These are phyloP conservation scores for Polygonum aviculare DNA, from an alignment of 148 eudicot genomes.

Conservation along the genomic window DNA sequence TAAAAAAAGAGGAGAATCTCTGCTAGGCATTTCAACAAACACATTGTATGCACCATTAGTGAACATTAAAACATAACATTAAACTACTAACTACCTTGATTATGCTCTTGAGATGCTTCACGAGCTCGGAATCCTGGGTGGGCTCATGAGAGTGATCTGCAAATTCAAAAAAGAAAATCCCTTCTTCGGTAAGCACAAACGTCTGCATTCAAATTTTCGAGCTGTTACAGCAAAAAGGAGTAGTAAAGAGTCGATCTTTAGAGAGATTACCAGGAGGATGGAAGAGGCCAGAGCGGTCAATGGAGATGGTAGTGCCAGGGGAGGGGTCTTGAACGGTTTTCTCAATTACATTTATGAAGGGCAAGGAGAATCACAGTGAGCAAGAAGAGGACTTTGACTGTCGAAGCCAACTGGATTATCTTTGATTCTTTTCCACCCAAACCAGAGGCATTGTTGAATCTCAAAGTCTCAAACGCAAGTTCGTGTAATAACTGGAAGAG, in stretches of 20 bases:
- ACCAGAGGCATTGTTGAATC: too few relatives aligned
- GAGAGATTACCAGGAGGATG: slow-evolving; percentile 44
- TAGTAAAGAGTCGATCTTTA: neutral
- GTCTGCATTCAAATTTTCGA: neutral
- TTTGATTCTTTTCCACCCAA: neutral
- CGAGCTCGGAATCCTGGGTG: slow-evolving; percentile 74
- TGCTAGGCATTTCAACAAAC: slow-evolving; percentile 8
- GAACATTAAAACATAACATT: neutral
- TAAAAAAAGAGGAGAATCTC: neutral
- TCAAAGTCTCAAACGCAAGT: too few relatives aligned
- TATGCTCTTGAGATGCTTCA: slow-evolving; percentile 77
- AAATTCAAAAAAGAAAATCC: neutral
- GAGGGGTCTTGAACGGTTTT: slow-evolving; percentile 20
- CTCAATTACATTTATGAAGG: too few relatives aligned
- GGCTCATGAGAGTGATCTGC: slow-evolving; percentile 82
- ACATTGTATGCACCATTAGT: neutral
- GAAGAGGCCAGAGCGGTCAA: slow-evolving; percentile 72
- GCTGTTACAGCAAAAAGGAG: neutral
- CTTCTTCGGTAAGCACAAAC: neutral
- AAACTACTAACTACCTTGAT: slow-evolving; percentile 52
- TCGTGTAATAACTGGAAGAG: too few relatives aligned
- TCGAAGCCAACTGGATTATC: too few relatives aligned
- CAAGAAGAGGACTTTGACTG: too few relatives aligned
- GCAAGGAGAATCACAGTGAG: too few relatives aligned
- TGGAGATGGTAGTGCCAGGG: slow-evolving; percentile 43